phyloP scores from a whole-genome alignment of 1,284 basidiomycete species.

The Cystobasidiaceae sp. region DNA sequence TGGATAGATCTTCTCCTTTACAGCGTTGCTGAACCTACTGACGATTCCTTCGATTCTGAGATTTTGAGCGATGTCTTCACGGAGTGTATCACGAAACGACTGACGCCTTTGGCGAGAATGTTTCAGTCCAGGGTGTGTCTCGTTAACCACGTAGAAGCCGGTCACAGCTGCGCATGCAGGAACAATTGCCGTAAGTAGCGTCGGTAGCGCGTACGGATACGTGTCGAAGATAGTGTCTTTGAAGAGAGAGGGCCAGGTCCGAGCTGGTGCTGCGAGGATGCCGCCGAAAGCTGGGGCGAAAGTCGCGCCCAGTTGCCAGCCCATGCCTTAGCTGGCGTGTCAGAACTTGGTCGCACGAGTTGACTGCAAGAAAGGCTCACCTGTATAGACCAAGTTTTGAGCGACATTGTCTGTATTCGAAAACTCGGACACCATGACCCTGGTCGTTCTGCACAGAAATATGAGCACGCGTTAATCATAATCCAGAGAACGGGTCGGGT shows the following conservation, averaged over 20 bases:
- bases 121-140: conserved; percentile 4
- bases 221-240: not conserved
- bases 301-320: not conserved
- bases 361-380: not conserved
- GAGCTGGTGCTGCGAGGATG: not conserved
- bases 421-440: conserved; percentile 7
- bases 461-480: not conserved
- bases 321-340: not conserved
- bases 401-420: not conserved
- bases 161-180: not conserved
- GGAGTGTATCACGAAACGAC: not conserved
- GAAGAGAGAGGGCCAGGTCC: not conserved
- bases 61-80: not conserved
- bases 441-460: not conserved
- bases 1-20: not conserved
- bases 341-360: not conserved
- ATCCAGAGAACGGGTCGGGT: not conserved
- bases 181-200: not conserved
- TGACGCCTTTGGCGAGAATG: not conserved
- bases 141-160: not conserved
- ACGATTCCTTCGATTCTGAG: not conserved
- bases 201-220: conserved; percentile 8
- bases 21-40: not conserved
- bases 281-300: not conserved
- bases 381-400: not conserved